Conservation (phyloP, 2,329 filamentous ascomycete species). For the Botrytis tulipae region DNA sequence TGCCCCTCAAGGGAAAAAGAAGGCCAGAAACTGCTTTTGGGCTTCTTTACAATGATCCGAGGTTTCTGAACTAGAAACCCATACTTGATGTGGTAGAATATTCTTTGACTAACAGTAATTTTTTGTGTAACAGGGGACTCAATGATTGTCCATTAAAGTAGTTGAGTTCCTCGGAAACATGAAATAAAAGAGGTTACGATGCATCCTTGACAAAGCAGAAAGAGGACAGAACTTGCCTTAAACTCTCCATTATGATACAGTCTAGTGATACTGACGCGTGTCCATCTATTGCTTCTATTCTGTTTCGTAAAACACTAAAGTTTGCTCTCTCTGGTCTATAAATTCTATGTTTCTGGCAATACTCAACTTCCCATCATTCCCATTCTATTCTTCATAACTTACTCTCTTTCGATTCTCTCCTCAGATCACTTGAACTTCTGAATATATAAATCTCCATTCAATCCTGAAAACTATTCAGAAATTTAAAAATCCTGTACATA, state of each 20-base stretch:
- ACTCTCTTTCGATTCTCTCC: not conserved
- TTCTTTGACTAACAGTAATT: not conserved
- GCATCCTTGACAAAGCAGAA: no score
- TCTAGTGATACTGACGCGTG: not conserved
- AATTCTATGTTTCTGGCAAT: not conserved
- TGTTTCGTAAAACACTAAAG: not conserved
- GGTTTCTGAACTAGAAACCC: not conserved
- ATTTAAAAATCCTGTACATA: accelerated
- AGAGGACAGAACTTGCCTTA: not conserved
- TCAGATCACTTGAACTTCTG: not conserved
- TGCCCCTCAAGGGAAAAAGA: not conserved
- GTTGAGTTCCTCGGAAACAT: not conserved
- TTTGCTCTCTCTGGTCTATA: not conserved
- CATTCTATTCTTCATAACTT: not conserved
- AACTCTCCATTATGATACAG: not conserved
- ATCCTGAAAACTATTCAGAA: not conserved
- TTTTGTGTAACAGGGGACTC: not conserved
- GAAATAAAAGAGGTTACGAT: not conserved
- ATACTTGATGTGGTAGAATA: not conserved
- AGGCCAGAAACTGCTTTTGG: not conserved
- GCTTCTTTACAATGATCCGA: not conserved
- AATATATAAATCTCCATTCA: not conserved
- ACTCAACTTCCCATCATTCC: not conserved
- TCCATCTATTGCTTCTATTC: not conserved
- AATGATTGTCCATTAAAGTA: not conserved